A percentile compares a stretch with the other conserved stretches of the same genome.
Evolutionary conservation across 306 rosid genomes (phyloP).

Genomic region (Biancaea sappan): DNA sequence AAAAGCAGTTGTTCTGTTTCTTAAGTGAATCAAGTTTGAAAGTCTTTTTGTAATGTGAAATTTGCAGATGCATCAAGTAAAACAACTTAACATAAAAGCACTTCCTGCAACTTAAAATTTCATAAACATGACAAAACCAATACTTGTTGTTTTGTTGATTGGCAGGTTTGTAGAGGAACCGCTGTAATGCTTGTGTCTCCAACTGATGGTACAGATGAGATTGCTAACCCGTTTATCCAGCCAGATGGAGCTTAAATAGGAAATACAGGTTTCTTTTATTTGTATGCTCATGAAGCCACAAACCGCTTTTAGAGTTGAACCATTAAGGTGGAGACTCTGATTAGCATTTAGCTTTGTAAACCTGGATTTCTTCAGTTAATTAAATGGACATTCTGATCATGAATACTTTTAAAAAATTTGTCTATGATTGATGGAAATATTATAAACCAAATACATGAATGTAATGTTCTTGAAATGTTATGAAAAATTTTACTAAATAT

Average conservation of each 20-base stretch:
- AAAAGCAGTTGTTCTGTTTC: background rate
- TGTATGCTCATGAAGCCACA: background rate
- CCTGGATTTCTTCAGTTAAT: background rate
- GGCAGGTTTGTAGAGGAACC: conserved; percentile 98
- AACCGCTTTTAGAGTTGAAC: background rate
- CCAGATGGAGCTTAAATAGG: conserved; percentile 45
- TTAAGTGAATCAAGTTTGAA: background rate
- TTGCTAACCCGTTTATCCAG: conserved; percentile 59
- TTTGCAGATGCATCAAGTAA: background rate
- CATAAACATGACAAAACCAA: background rate
- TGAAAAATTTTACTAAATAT: too few relatives aligned
- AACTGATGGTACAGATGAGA: conserved; percentile 33
- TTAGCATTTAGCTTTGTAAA: conserved; percentile 5
- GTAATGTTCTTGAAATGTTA: too few relatives aligned
- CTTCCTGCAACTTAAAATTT: background rate
- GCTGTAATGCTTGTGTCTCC: conserved; percentile 99
- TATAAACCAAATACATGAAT: too few relatives aligned
- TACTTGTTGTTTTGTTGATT: conserved; percentile 3
- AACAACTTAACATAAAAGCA: background rate
- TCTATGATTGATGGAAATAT: too few relatives aligned
- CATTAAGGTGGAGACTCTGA: conserved; percentile 26
- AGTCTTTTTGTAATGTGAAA: background rate
- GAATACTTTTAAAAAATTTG: too few relatives aligned
- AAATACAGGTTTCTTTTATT: background rate
- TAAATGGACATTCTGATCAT: conserved; percentile 5